Base-by-base conservation (phyloP, 2,329 filamentous ascomycete species). In the Arthrinium puccinioides region DNA sequence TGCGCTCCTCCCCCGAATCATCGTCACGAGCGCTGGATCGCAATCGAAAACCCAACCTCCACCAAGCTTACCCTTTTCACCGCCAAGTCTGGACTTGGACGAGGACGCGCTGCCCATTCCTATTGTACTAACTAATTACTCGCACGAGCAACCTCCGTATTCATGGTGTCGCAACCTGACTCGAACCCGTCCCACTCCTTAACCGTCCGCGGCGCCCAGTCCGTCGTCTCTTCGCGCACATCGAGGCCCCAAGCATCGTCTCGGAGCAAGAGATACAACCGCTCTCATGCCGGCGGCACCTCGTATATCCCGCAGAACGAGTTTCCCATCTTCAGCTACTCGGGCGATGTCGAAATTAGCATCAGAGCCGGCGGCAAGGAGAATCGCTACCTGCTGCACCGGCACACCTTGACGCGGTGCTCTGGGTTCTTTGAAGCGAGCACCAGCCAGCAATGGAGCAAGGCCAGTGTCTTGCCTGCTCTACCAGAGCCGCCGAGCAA, bases 391-490 rank as follows among this genome's bases (percentile, higher is more conserved):
- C 71, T 96, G 32, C 72, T 97, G 39, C 90, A 97, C 63, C 75
- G 82, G 42, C 74, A 96, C 53, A 95, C 90, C 27, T 67, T 97
- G 48, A 82, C 85, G 21, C 85, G 94, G 61, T 94, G 85, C 54
- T 95, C 88, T 6, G 88, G 87, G 13, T 96, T 95, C 67, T 97
- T 97, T 57, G 87, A 94, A 60, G 84, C 85, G 18, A 86, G 80
- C 55, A 88, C 82, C 30, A 87, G 79, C 51, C 79, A 82, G 40
- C 82, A 89, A 56, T 94, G 87, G 86, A 79, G 80, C 18, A 64
- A 64, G 42, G 61, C 64, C 6, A 61, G 57, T 32, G 42, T 53
- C 20, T 34, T 60, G 10, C 56, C 60, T 9, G 50, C 51, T 19
- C 41, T 55, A 23, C 52, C 56, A 14, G 55, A 59, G 30, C 48